phyloP scores from a whole-genome alignment of 257 asterid species.

The Salvia splendens region DNA sequence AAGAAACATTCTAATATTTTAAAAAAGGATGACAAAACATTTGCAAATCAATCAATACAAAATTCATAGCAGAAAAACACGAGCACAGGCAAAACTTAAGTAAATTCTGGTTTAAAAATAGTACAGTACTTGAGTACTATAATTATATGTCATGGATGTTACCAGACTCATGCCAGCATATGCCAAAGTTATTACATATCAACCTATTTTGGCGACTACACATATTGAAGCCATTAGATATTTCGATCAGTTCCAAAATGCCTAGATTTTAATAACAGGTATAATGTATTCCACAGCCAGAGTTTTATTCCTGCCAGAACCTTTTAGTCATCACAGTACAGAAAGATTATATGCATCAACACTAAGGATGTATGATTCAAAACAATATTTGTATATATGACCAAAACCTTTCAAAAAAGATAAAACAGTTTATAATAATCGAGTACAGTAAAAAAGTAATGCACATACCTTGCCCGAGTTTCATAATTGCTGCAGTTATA shows the following conservation, averaged over 20 bases:
- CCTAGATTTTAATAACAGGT: neutral
- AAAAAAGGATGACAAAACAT: constrained; percentile 25
- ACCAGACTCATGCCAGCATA: constrained; percentile 12
- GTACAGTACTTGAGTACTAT: neutral
- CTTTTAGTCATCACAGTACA: constrained; percentile 22
- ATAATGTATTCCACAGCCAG: constrained; percentile 5
- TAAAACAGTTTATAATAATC: constrained; percentile 10
- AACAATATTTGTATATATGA: neutral
- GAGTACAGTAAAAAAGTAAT: constrained; percentile 18
- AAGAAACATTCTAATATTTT: constrained; percentile 22
- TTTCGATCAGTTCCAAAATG: constrained; percentile 13
- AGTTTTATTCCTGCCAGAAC: constrained; percentile 7
- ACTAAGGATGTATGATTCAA: constrained; percentile 9
- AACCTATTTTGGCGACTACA: constrained; percentile 1
- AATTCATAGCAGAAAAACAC: constrained; percentile 2
- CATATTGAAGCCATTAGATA: constrained; percentile 14
- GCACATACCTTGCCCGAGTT: constrained; percentile 91
- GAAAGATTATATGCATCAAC: constrained; percentile 11
- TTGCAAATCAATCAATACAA: neutral
- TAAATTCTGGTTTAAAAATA: constrained; percentile 13
- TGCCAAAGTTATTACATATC: neutral
- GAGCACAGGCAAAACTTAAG: constrained; percentile 8
- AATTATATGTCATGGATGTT: neutral
- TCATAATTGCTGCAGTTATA: constrained; percentile 92
- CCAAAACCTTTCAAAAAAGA: constrained; percentile 9